A percentile compares a stretch with the other conserved stretches of the same genome.
These are phyloP conservation scores for Eugenia klotzschiana DNA, from an alignment of 441 rosid species.

Conservation along the genomic window DNA sequence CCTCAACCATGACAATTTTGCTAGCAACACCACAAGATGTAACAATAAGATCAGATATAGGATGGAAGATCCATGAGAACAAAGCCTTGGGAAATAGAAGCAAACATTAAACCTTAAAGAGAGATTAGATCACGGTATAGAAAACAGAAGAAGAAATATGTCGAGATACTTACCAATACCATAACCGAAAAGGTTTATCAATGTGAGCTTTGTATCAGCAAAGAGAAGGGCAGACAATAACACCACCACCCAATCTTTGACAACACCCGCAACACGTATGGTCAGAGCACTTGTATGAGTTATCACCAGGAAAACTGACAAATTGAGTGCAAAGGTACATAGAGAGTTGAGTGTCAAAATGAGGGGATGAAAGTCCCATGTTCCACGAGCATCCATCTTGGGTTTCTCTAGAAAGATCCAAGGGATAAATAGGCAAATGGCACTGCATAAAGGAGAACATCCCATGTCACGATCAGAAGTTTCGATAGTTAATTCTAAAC, in stretches of 20 bases:
- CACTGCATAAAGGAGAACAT: constrained; percentile 29
- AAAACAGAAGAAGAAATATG: not conserved
- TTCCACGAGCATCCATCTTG: constrained; percentile 62
- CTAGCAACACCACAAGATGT: not conserved
- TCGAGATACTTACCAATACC: constrained; percentile 5
- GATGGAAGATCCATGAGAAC: not conserved
- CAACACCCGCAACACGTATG: constrained; percentile 29
- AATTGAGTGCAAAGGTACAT: constrained; percentile 91
- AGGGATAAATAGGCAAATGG: constrained; percentile 72
- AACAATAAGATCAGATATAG: not conserved
- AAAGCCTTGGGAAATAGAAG: not conserved
- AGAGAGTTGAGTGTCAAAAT: constrained; percentile 66
- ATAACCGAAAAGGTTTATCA: constrained; percentile 9
- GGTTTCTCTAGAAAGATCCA: constrained; percentile 91
- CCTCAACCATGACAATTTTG: not conserved
- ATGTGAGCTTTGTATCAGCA: constrained; percentile 3
- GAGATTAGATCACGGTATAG: not conserved
- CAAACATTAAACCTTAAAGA: not conserved
- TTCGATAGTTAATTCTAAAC: not conserved
- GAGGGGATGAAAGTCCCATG: constrained; percentile 56
- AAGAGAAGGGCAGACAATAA: constrained; percentile 13
- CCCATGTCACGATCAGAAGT: not conserved
- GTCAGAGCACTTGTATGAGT: constrained; percentile 93
- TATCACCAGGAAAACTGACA: constrained; percentile 91
- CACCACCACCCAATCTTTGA: constrained; percentile 35